These are phyloP conservation scores for Hirschfeldia incana DNA, from an alignment of 345 rosid species.

Conservation along the genomic window DNA sequence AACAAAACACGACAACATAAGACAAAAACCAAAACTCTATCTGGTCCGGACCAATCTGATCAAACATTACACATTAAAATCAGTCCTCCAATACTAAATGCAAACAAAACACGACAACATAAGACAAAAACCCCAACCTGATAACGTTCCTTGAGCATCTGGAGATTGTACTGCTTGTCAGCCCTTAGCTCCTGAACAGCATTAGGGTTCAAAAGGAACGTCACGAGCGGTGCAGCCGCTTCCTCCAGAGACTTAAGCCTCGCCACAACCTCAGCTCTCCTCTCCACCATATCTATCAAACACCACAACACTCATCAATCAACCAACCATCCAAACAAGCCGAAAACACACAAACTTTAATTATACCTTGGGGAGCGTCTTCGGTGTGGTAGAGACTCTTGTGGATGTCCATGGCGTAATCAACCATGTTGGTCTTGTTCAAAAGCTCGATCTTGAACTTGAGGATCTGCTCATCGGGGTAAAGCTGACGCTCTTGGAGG, in stretches of 20 bases:
- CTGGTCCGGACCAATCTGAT: not conserved
- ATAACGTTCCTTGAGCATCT: conserved; percentile 90
- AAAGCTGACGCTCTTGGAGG: conserved; percentile 75
- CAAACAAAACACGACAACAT: not conserved
- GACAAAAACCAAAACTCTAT: conserved; percentile 40
- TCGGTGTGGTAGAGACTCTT: conserved; percentile 93
- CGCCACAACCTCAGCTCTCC: conserved; percentile 86
- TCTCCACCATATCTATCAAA: conserved; percentile 72
- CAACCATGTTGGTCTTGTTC: conserved; percentile 96
- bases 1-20: not conserved
- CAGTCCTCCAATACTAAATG: not conserved
- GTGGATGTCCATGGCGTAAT: conserved; percentile 99
- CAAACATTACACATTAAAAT: not conserved
- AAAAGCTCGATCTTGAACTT: conserved; percentile 83
- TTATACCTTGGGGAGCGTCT: conserved; percentile 71
- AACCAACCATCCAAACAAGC: not conserved
- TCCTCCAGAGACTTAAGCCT: conserved; percentile 86
- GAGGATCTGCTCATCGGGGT: conserved; percentile 89
- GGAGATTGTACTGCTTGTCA: conserved; percentile 86
- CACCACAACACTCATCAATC: conserved; percentile 20
- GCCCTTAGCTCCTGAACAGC: conserved; percentile 82
- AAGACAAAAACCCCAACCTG: conserved; percentile 54
- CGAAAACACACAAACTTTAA: not conserved
- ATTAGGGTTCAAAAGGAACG: conserved; percentile 69
- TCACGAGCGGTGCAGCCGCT: conserved; percentile 77